phyloP scores from a whole-genome alignment of 805 yeast genomes.

The Pachysolen tannophilus region DNA sequence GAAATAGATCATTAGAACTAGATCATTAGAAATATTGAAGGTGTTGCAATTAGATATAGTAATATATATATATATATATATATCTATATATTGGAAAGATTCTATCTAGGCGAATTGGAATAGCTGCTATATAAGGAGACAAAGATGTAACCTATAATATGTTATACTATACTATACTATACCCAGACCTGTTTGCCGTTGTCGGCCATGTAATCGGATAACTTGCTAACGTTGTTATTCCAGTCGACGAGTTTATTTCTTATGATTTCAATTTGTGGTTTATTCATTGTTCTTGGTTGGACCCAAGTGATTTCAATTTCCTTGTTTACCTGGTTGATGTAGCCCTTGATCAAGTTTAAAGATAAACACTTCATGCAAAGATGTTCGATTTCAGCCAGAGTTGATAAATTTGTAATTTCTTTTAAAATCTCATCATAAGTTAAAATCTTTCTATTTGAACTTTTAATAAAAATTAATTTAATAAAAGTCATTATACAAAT shows the following conservation, averaged over 20 bases:
- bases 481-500: constrained; percentile 87
- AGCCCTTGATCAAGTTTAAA: constrained; percentile 77
- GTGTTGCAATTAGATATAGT: no score
- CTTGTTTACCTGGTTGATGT: constrained; percentile 79
- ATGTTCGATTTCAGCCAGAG: constrained; percentile 75
- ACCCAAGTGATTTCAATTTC: constrained; percentile 84
- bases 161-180: no score
- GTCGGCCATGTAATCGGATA: constrained; percentile 52
- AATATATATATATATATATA: no score
- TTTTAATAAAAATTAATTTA: constrained; percentile 73
- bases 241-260: constrained; percentile 65
- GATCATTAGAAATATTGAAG: no score
- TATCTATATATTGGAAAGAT: no score
- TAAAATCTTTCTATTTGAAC: constrained; percentile 67
- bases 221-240: constrained; percentile 64
- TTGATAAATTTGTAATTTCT: constrained; percentile 52
- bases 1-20: no score
- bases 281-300: constrained; percentile 89
- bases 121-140: no score
- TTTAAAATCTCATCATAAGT: constrained; percentile 65
- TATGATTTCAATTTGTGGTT: constrained; percentile 72
- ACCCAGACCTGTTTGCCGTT: constrained; percentile 65
- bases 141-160: no score
- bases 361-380: constrained; percentile 87
- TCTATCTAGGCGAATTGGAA: no score